Base-by-base conservation (phyloP, 768 basidiomycete species). In the Holtermanniella nyarrowii region DNA sequence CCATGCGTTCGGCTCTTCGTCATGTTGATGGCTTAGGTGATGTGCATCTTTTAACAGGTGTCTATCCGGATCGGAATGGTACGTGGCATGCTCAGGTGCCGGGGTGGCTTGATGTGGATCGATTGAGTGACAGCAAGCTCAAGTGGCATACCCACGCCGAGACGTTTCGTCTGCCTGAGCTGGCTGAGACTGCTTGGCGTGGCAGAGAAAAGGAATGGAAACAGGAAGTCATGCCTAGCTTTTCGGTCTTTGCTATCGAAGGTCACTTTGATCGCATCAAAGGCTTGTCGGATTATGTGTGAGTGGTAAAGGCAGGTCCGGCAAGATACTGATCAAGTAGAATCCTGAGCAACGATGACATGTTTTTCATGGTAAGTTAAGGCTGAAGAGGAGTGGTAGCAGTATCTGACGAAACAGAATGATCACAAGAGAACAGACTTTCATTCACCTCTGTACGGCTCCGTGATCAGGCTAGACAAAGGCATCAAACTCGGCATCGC, bases 191-290 rank as follows among this genome's bases (percentile, higher is more conserved):
- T 49, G 25, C 51, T 16, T 37, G 40, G 20, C n/a, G n/a, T n/a
- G n/a, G n/a, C n/a, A n/a, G n/a, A n/a, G 66, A 65, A 45, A 22
- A 53, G 16, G 54, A 53, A 20, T 71, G 69, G 69, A 55, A 54
- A 31, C 48, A 56, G 1, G 37, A 50, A 21, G 52, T 58, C 1
- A 21, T 61, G 26, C 69, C 69, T 11, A 65, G 27, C 26, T 71
- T 68, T 55, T 64, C 68, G 44, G 60, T 57, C 40, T 71, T 71
- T 50, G 60, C 55, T 12, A 71, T 71, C 37, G 69, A 71, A 40
- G 55, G 45, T 26, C 42, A 59, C 27, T 31, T 71, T 13, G 65
- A 57, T 3, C 68, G 65, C 63, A 11, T 68, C 4, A 43, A 61
- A 1, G 66, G 55, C 11, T 40, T 71, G 13, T 52, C 55, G 2